Evolutionary conservation across 768 basidiomycete genomes (phyloP).

Genomic region (Myochromella boudieri): DNA sequence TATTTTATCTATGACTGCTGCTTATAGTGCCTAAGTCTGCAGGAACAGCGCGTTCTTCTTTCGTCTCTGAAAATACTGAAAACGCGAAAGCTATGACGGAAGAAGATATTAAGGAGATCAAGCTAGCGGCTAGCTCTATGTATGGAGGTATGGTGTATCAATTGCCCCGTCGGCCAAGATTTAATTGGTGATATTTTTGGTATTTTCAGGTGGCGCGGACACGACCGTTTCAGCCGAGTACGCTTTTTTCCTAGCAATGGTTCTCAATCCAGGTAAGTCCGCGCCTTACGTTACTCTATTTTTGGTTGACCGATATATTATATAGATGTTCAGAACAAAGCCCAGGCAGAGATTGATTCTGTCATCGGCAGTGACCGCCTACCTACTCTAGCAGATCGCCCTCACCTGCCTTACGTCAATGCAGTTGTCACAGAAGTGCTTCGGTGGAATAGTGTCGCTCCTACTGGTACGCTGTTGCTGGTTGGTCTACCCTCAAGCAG

Average conservation of each 20-base stretch:
- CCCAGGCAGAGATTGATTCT: constrained; percentile 62
- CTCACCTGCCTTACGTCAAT: constrained; percentile 57
- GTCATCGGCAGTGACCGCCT: constrained; percentile 60
- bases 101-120: constrained; percentile 64
- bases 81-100: constrained; percentile 37
- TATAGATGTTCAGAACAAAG: constrained; percentile 57
- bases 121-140: constrained; percentile 86
- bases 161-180: too few species aligned
- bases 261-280: constrained; percentile 53
- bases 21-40: constrained; percentile 39
- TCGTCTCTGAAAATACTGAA: constrained; percentile 60
- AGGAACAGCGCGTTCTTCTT: constrained; percentile 58
- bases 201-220: constrained; percentile 54
- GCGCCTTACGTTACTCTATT: constrained; percentile 58
- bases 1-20: not conserved
- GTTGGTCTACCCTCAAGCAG: constrained; percentile 4
- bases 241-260: constrained; percentile 62
- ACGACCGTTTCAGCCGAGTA: constrained; percentile 66
- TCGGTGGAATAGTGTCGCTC: constrained; percentile 49
- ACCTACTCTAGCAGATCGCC: constrained; percentile 58
- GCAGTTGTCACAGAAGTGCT: constrained; percentile 62
- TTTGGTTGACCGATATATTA: constrained; percentile 63
- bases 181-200: constrained; percentile 11
- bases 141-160: too few species aligned
- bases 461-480: constrained; percentile 34